Base-by-base conservation (phyloP, 345 rosid genomes). In the Hirschfeldia incana region DNA sequence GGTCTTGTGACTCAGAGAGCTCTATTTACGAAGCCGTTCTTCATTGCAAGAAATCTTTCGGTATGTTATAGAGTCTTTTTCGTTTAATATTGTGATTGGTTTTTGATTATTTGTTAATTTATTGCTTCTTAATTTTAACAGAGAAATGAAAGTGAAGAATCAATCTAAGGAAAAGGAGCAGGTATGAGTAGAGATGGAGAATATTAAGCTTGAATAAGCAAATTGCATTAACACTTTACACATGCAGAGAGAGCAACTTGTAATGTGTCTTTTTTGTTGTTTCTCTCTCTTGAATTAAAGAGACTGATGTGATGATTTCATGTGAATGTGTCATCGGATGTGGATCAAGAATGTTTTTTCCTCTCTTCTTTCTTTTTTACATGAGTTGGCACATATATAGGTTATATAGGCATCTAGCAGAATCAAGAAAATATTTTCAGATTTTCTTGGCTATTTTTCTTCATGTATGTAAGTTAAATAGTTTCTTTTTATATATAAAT, bases 1-100 rank as follows among this genome's bases (percentile, higher is more conserved):
- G 67, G 70, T 94, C 97, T 26, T 92, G 91, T 55, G 95, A 92
- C 67, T 94, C 98, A 0, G 97, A 92, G 70, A 88, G 90, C 85
- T 92, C 98, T 17, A 94, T 92, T 34, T 83, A 92, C 58, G 98
- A 94, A 73, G 98, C 97, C 2, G 98, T 94, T 74, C 94, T 92
- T 55, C 98, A 94, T 83, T 94, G 98, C 90, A 92, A 94, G 76
- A 88, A 87, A 88, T 94, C 98, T 32, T 84, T 88, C 13, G 97
- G 97, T 85, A 83, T 28, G 78, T 51, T 13, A 37, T 0, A 0
- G 0, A 65, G 58, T 21, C 21, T 21, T 21, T 21, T 21, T 21
- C 10, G 9, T 34, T 46, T 44, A 27, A 3, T 27, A 21, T 51
- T 8, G 37, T 0, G 28, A 12, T 2, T 8, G 21, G 12, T 8